Percentiles rank a stretch among this genome's conserved stretches.
Evolutionary conservation across 192 early-diverging fungal species (phyloP).

Genomic region (Coemansia sp.): DNA sequence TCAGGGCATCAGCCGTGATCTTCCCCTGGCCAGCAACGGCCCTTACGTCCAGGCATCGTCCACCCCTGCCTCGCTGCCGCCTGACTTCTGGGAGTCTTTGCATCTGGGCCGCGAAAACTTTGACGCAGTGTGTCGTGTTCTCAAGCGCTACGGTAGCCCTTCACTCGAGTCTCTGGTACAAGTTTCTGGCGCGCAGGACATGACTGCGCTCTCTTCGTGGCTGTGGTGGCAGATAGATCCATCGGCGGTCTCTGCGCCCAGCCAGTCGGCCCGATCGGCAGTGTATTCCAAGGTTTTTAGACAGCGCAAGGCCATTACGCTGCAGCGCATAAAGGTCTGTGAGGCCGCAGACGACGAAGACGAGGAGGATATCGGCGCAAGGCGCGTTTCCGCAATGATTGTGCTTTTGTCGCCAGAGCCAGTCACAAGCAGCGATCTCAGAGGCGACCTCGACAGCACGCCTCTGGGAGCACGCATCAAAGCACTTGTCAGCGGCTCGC

Average conservation of each 20-base stretch:
- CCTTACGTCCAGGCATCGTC: neutral
- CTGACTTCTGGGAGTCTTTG: constrained; percentile 47
- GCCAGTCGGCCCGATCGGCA: neutral
- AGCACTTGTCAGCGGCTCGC: constrained; percentile 5
- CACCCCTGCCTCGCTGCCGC: neutral
- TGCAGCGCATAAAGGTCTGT: constrained; percentile 15
- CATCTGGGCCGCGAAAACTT: constrained; percentile 39
- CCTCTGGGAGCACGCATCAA: constrained; percentile 3
- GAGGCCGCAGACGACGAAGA: constrained; percentile 4
- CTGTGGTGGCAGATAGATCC: constrained; percentile 52
- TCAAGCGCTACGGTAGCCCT: constrained; percentile 22
- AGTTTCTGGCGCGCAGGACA: constrained; percentile 14
- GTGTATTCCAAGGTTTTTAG: neutral
- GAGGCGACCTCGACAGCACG: neutral
- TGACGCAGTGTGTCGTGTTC: constrained; percentile 11
- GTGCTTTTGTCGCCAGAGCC: constrained; percentile 28
- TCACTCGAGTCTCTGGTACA: constrained; percentile 14
- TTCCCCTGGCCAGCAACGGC: neutral
- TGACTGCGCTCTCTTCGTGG: constrained; percentile 38
- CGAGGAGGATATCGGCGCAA: neutral
- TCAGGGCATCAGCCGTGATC: neutral
- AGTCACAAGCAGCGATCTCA: constrained; percentile 13
- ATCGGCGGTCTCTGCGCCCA: neutral
- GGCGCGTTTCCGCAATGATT: constrained; percentile 10
- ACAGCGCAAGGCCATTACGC: neutral